These are phyloP conservation scores for Yarrowia divulgata DNA, from an alignment of 805 yeast genomes.

Conservation along the genomic window DNA sequence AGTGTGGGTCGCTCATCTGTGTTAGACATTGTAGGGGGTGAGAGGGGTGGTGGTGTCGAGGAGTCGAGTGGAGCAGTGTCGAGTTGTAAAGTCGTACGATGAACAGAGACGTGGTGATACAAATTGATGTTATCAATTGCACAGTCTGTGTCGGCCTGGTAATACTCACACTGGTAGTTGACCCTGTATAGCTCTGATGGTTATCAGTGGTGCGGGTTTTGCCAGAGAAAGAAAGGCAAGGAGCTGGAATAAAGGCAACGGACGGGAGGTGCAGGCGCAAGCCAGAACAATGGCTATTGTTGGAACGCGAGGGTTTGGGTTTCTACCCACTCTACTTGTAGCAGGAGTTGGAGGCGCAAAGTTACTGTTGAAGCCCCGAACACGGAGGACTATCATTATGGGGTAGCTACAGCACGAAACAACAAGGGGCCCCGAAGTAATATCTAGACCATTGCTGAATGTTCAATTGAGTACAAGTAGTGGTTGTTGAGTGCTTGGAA, in stretches of 20 bases:
- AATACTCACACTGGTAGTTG: conserved; percentile 31
- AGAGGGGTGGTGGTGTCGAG: neutral
- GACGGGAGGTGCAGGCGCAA: conserved; percentile 30
- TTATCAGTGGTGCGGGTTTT: conserved; percentile 23
- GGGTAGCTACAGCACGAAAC: neutral
- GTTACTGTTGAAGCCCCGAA: neutral
- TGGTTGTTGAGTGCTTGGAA: too few relatives aligned
- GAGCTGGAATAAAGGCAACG: conserved; percentile 10
- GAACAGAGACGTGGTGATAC: neutral
- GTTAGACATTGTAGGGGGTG: conserved; percentile 1
- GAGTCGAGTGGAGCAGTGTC: neutral
- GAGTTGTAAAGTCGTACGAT: neutral
- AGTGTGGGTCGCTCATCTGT: conserved; percentile 38
- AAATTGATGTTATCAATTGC: neutral
- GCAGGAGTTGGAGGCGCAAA: conserved; percentile 17
- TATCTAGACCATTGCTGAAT: neutral
- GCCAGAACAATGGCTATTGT: conserved; percentile 31
- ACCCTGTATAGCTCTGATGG: conserved; percentile 7
- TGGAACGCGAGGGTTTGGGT: conserved; percentile 36
- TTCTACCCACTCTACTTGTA: conserved; percentile 8
- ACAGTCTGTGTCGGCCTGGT: neutral
- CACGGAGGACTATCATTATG: neutral
- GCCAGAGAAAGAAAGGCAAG: conserved; percentile 30
- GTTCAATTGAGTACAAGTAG: neutral
- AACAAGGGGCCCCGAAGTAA: too few relatives aligned